Evolutionary conservation across 2,329 filamentous ascomycete genomes (phyloP).

Genomic region (Paracoccidioides lutzii): DNA sequence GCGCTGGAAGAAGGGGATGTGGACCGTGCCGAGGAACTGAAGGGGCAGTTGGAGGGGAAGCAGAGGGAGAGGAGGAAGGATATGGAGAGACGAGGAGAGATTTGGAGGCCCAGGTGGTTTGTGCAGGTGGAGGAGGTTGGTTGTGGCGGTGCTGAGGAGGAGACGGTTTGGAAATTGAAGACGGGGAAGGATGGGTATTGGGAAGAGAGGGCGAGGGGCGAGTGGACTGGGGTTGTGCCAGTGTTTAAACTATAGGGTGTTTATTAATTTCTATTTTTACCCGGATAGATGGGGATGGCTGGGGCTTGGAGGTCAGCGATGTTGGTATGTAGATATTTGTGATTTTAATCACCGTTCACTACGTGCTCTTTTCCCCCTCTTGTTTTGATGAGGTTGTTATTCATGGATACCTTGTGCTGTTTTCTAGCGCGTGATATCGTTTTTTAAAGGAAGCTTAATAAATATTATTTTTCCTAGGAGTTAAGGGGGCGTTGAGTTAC

Average conservation of each 20-base stretch:
- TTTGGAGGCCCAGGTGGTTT: constrained; percentile 74
- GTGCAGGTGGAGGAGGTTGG: constrained; percentile 44
- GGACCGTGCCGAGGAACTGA: constrained; percentile 71
- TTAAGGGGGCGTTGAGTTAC: too few species aligned
- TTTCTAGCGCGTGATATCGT: too few species aligned
- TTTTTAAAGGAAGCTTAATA: too few species aligned
- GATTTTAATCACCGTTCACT: not conserved
- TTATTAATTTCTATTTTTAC: not conserved
- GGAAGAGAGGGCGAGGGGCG: constrained; percentile 62
- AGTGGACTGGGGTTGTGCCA: constrained; percentile 48
- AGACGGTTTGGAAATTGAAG: constrained; percentile 32
- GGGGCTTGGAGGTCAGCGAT: not conserved
- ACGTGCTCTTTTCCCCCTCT: not conserved
- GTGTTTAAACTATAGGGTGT: constrained; percentile 36
- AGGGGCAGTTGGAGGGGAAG: constrained; percentile 70
- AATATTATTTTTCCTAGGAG: too few species aligned
- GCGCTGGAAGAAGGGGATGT: constrained; percentile 69
- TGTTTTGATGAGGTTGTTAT: too few species aligned
- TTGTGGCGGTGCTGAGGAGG: constrained; percentile 9
- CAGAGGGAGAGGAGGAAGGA: constrained; percentile 63
- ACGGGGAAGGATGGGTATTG: constrained; percentile 81
- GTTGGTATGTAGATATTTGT: not conserved
- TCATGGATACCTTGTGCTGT: too few species aligned
- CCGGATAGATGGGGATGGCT: not conserved
- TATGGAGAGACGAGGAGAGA: constrained; percentile 61